Evolutionary conservation across 176 grass and related monocot species (phyloP), one percentile per base, ranked within the genome.

Genomic region (Chrysopogon serrulatus): DNA sequence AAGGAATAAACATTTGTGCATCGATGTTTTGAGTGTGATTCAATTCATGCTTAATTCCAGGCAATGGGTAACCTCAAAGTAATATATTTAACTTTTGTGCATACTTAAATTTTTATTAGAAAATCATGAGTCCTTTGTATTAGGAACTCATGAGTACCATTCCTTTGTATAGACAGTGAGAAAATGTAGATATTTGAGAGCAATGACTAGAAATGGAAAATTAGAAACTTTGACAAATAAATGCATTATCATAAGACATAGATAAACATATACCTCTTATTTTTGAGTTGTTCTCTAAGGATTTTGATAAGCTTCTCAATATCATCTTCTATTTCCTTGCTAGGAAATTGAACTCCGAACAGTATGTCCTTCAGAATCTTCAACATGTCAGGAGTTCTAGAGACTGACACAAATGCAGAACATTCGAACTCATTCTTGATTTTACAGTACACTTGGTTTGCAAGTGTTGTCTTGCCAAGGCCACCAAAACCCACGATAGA

Each of bases 381-480:
- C 4, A 12, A 12, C 5, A 81, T 26, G 12, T 69, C 2, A 8
- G 65, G 79, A 27, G 8, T 81, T 21, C 11, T n/a, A 16, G 79
- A 81, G 7, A 69, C 44, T 0, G 79, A 54, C 0, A 81, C 45
- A 6, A 81, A 70, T 1, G 45, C 33, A 0, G 8, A 28, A 4
- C 78, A 68, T 4, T 68, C 13, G 17, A 80, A 80, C 5, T 30
- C 2, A 2, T 62, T 17, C 19, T 11, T 44, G 1, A 79, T 42
- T 26, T 53, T 10, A 13, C 1, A 4, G 14, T 28, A 56, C 2
- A 81, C 64, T 24, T 28, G 44, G 21, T 26, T 35, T 1, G 78
- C 64, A 69, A 81, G 41, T 19, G 44, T 68, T 68, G 78, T 81
- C 78, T 81, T 81, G 21, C 78, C 78, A 6, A 81, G 3, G 1